These are phyloP conservation scores for Aspergillus vadensis DNA, from an alignment of 2,329 filamentous ascomycete species.

Conservation along the genomic window DNA sequence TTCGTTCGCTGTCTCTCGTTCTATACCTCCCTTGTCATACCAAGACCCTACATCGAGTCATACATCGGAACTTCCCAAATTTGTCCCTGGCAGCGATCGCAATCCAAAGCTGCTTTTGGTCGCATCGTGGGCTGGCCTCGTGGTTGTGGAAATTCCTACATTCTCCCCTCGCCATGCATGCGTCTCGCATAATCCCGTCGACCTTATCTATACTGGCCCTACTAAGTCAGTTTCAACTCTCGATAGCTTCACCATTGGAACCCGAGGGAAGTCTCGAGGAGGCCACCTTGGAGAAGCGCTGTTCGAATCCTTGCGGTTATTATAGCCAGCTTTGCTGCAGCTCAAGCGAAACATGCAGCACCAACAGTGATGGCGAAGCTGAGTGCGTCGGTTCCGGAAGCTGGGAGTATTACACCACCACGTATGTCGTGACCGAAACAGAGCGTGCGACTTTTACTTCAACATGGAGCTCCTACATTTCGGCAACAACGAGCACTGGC, in stretches of 20 bases:
- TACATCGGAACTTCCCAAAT: not conserved
- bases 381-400: constrained; percentile 49
- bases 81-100: constrained; percentile 4
- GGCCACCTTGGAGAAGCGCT: constrained; percentile 37
- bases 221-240: constrained; percentile 25
- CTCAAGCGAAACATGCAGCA: constrained; percentile 50
- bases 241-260: constrained; percentile 22
- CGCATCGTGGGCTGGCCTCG: constrained; percentile 8
- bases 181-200: constrained; percentile 26
- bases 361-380: constrained; percentile 52
- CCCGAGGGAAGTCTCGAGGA: constrained; percentile 19
- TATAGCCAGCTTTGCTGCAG: constrained; percentile 54
- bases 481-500: constrained; percentile 25
- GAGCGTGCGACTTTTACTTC: constrained; percentile 56
- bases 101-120: constrained; percentile 8
- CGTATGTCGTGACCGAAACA: constrained; percentile 55
- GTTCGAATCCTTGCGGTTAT: constrained; percentile 56
- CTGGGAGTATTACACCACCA: constrained; percentile 61
- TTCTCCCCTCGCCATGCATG: constrained; percentile 33
- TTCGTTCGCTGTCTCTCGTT: not conserved
- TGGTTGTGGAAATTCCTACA: constrained; percentile 1
- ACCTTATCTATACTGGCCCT: constrained; percentile 32
- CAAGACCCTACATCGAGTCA: not conserved
- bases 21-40: constrained; percentile 1
- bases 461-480: constrained; percentile 51